These are phyloP conservation scores for Skeletonema tropicum DNA, from an alignment of 108 stramenopile species.

Conservation along the genomic window DNA sequence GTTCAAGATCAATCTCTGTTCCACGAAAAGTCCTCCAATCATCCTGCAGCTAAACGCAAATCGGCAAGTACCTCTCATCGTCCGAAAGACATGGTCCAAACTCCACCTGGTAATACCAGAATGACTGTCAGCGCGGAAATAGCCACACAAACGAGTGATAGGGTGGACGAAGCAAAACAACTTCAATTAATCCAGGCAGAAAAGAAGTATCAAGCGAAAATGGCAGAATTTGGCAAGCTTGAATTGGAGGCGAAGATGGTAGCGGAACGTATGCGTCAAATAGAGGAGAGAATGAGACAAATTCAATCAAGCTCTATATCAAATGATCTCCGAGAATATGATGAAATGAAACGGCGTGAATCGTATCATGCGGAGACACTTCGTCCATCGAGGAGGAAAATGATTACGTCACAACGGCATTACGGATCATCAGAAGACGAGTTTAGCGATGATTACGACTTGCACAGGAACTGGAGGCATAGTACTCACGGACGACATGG, in stretches of 20 bases:
- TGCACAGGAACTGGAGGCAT: slow-evolving; percentile 3
- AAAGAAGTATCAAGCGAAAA: slow-evolving; percentile 22
- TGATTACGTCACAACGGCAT: slow-evolving; percentile 2
- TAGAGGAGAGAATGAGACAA: slow-evolving; percentile 25
- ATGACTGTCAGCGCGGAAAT: not conserved
- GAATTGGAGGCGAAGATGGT: slow-evolving; percentile 24
- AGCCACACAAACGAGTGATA: not conserved
- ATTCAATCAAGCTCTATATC: slow-evolving; percentile 8
- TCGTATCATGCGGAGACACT: not conserved
- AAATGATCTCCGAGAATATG: slow-evolving; percentile 9
- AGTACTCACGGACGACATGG: not conserved
- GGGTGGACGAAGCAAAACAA: not conserved
- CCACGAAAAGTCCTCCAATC: not conserved
- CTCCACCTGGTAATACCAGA: not conserved
- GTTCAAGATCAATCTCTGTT: not conserved
- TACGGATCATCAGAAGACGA: slow-evolving; percentile 15
- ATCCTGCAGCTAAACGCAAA: not conserved
- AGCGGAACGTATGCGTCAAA: slow-evolving; percentile 23
- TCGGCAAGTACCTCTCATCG: not conserved
- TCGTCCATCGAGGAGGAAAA: slow-evolving; percentile 6
- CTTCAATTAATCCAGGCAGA: slow-evolving; percentile 14
- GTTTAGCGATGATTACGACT: not conserved
- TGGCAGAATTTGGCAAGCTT: slow-evolving; percentile 30
- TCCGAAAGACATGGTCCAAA: not conserved
- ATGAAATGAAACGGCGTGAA: slow-evolving; percentile 3